These are phyloP conservation scores for Solidago caesia DNA, from an alignment of 129 eudicot genomes.

Conservation along the genomic window DNA sequence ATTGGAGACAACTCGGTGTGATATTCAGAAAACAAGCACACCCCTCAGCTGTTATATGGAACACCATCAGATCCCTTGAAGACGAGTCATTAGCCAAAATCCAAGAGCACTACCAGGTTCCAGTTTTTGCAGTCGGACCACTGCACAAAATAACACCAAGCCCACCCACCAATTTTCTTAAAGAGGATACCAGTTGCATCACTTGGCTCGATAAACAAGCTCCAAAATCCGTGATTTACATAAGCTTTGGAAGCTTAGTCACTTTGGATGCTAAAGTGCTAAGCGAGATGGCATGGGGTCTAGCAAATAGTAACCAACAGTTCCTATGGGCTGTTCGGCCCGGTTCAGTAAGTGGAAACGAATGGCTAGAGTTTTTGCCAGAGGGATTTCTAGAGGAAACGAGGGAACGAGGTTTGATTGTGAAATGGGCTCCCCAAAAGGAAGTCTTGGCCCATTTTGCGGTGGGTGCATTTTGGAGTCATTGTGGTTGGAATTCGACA, in stretches of 20 bases:
- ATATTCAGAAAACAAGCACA: conserved; percentile 16
- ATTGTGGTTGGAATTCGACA: conserved; percentile 60
- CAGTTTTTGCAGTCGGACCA: conserved; percentile 53
- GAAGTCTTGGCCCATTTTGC: conserved; percentile 49
- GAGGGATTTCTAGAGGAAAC: conserved; percentile 33
- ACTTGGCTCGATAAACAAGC: conserved; percentile 57
- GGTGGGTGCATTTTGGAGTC: conserved; percentile 57
- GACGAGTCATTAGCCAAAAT: conserved; percentile 29
- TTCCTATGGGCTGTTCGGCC: conserved; percentile 60
- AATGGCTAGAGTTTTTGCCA: conserved; percentile 44
- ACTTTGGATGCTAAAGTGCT: conserved; percentile 34
- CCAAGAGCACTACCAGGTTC: conserved; percentile 32
- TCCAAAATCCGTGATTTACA: conserved; percentile 46
- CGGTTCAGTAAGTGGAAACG: conserved; percentile 36
- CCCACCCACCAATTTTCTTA: conserved; percentile 25
- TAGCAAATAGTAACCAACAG: conserved; percentile 44
- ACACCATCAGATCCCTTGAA: conserved; percentile 45
- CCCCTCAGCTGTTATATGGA: conserved; percentile 52
- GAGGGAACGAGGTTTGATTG: conserved; percentile 38
- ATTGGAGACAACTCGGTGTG: not conserved
- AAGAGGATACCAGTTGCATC: conserved; percentile 41
- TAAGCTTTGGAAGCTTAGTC: conserved; percentile 59
- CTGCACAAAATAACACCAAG: conserved; percentile 43
- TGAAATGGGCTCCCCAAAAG: conserved; percentile 61
- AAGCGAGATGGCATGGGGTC: conserved; percentile 52